phyloP scores from a whole-genome alignment of 805 yeast species.

The Candida lessepsii region DNA sequence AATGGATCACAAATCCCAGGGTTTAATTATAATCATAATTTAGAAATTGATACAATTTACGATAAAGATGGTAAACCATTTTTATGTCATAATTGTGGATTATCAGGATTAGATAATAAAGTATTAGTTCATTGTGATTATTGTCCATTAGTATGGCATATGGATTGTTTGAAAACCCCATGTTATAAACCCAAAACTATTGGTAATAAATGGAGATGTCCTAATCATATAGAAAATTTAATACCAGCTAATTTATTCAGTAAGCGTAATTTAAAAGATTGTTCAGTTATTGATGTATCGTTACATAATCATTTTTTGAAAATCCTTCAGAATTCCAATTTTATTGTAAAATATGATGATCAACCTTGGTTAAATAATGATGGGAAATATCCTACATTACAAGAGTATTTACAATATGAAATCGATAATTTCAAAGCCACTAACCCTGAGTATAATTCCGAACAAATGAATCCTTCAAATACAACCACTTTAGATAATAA shows the following conservation, averaged over 20 bases:
- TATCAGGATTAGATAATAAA: constrained; percentile 59
- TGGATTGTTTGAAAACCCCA: constrained; percentile 83
- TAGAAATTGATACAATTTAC: constrained; percentile 61
- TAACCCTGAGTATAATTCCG: constrained; percentile 14
- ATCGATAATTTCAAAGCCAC: constrained; percentile 20
- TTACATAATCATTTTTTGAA: constrained; percentile 34
- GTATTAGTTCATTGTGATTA: constrained; percentile 75
- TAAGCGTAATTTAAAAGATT: constrained; percentile 50
- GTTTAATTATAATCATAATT: constrained; percentile 45
- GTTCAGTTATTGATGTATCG: constrained; percentile 53
- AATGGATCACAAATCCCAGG: constrained; percentile 37
- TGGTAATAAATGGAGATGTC: constrained; percentile 88
- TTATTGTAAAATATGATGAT: constrained; percentile 33
- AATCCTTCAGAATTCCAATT: constrained; percentile 25
- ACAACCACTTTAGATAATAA: constrained; percentile 15
- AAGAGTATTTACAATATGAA: constrained; percentile 32
- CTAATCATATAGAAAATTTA: constrained; percentile 67
- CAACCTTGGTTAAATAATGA: constrained; percentile 29
- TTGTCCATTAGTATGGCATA: constrained; percentile 81
- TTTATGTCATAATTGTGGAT: constrained; percentile 74
- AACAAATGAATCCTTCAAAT: constrained; percentile 8
- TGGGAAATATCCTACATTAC: constrained; percentile 22
- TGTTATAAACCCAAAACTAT: constrained; percentile 67
- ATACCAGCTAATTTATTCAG: constrained; percentile 36
- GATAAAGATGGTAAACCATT: constrained; percentile 69